phyloP scores from a whole-genome alignment of 164 flowering plant genomes.

The Malania oleifera region DNA sequence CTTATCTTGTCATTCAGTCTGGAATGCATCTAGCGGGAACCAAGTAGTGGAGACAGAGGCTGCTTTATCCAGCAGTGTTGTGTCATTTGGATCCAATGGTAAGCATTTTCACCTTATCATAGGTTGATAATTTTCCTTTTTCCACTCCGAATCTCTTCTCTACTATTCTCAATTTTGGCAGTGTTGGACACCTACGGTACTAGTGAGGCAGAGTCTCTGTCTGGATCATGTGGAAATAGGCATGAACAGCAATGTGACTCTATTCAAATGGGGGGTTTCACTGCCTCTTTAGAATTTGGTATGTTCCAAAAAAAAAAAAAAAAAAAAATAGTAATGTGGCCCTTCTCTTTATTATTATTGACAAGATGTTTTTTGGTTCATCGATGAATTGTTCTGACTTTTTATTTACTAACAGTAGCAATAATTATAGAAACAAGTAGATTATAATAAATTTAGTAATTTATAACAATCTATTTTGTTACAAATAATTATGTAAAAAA shows the following conservation, averaged over 20 bases:
- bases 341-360: no score
- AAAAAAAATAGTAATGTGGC: no score
- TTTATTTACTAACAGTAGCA: no score
- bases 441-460: no score
- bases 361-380: no score
- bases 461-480: no score
- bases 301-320: no score
- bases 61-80: conserved; percentile 5
- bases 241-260: neutral
- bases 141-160: neutral
- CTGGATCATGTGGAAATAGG: neutral
- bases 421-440: no score
- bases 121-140: no score
- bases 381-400: no score
- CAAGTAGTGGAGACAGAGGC: conserved; percentile 4
- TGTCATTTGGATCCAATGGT: conserved; percentile 22
- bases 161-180: neutral
- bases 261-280: conserved; percentile 2
- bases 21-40: neutral
- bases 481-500: no score
- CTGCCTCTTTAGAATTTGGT: conserved; percentile 6
- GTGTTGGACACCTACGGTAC: neutral
- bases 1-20: neutral
- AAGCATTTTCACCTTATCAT: neutral
- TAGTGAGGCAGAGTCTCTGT: neutral